Evolutionary conservation across 2,329 filamentous ascomycete species (phyloP).

Genomic region (Bipolaris victoriae): DNA sequence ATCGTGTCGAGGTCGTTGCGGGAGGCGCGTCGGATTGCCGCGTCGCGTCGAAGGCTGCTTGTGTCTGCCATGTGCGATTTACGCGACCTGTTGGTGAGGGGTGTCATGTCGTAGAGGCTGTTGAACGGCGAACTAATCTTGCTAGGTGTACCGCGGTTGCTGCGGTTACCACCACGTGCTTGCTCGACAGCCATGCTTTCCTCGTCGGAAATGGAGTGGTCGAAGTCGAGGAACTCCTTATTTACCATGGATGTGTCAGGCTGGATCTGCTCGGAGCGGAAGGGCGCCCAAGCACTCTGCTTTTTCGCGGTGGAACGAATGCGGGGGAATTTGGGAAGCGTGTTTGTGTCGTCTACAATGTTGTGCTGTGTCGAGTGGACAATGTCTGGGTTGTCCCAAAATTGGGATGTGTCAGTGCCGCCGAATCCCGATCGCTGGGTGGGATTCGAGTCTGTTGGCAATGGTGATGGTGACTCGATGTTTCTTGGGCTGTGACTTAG

Average conservation of each 20-base stretch:
- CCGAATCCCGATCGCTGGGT: slow-evolving; percentile 41
- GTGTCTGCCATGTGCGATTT: slow-evolving; percentile 44
- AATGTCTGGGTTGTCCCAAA: slow-evolving; percentile 46
- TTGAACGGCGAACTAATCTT: slow-evolving; percentile 60
- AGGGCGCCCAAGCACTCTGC: slow-evolving; percentile 46
- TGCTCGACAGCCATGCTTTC: slow-evolving; percentile 63
- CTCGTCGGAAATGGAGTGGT: slow-evolving; percentile 51
- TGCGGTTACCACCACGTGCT: slow-evolving; percentile 58
- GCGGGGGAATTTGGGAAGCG: slow-evolving; percentile 39
- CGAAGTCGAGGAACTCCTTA: slow-evolving; percentile 50
- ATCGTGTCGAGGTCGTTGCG: slow-evolving; percentile 50
- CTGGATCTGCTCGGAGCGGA: slow-evolving; percentile 42
- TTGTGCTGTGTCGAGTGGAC: slow-evolving; percentile 49
- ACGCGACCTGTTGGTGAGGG: slow-evolving; percentile 47
- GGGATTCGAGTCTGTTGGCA: slow-evolving; percentile 47
- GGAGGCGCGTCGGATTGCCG: slow-evolving; percentile 54
- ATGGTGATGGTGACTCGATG: slow-evolving; percentile 38
- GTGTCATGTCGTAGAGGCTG: slow-evolving; percentile 56
- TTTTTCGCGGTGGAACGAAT: slow-evolving; percentile 50
- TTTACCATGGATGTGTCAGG: slow-evolving; percentile 49
- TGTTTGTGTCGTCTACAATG: slow-evolving; percentile 46
- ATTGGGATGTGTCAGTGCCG: slow-evolving; percentile 29
- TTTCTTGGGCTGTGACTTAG: slow-evolving; percentile 43
- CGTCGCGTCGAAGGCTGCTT: slow-evolving; percentile 52
- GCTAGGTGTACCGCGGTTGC: slow-evolving; percentile 44